These are phyloP conservation scores for Fraxinus dipetala DNA, from an alignment of 305 asterid genomes.

Conservation along the genomic window DNA sequence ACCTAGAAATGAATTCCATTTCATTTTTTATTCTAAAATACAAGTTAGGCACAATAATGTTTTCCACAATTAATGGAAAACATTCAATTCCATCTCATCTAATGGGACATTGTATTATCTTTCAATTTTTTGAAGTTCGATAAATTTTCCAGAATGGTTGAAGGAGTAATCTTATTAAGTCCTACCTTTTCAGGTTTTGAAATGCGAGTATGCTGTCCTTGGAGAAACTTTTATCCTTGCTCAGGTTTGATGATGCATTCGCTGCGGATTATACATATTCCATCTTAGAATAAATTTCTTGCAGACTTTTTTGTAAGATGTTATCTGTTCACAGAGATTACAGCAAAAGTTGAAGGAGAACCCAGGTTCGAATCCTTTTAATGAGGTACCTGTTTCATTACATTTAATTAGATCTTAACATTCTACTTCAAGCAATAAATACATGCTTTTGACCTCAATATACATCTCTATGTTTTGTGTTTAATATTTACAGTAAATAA, in stretches of 20 bases:
- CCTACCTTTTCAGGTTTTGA: conserved; percentile 34
- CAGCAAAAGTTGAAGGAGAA: conserved; percentile 40
- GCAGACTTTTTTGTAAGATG: not conserved
- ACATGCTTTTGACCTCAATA: not conserved
- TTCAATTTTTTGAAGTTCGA: not conserved
- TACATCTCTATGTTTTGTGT: not conserved
- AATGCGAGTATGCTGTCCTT: conserved; percentile 53
- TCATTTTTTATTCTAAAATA: not conserved
- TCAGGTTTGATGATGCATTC: conserved; percentile 32
- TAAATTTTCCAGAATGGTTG: not conserved
- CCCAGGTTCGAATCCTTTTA: conserved; percentile 46
- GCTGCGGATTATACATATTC: not conserved
- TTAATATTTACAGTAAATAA: not conserved
- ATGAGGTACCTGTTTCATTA: conserved; percentile 37
- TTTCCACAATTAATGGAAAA: not conserved
- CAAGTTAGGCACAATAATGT: not conserved
- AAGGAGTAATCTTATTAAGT: not conserved
- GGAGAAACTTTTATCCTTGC: conserved; percentile 51
- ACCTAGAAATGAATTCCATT: not conserved
- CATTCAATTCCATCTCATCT: not conserved
- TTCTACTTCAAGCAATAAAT: not conserved
- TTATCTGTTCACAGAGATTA: conserved; percentile 33
- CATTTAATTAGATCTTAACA: not conserved
- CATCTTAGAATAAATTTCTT: not conserved
- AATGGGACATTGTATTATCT: not conserved